Evolutionary conservation across 148 eudicot species (phyloP).

Genomic region (Mesembryanthemum crystallinum): DNA sequence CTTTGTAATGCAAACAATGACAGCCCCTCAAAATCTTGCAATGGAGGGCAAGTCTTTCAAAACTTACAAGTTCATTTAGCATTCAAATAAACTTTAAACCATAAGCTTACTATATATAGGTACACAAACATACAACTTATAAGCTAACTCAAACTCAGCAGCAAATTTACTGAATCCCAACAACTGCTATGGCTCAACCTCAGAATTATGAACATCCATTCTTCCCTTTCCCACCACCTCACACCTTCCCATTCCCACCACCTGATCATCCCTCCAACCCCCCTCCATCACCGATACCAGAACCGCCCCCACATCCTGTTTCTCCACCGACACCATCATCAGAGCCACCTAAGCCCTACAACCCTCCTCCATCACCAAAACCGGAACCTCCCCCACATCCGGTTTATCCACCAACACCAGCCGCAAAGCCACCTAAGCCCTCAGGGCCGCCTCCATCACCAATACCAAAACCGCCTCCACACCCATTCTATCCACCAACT

Average conservation of each 20-base stretch:
- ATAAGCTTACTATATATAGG: not conserved
- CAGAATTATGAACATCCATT: constrained; percentile 41
- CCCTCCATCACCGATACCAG: constrained; percentile 32
- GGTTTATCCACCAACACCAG: constrained; percentile 21
- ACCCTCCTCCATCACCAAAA: constrained; percentile 23
- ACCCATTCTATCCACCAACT: constrained; percentile 25
- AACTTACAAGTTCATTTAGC: constrained; percentile 42
- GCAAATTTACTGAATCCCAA: not conserved
- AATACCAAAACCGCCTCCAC: constrained; percentile 38
- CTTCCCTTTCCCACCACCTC: constrained; percentile 41
- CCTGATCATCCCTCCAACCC: constrained; percentile 30
- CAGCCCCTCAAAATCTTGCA: constrained; percentile 44
- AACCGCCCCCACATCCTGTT: constrained; percentile 29
- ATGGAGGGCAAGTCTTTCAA: constrained; percentile 54
- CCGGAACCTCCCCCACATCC: constrained; percentile 32
- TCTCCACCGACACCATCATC: constrained; percentile 38
- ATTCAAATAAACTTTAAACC: not conserved
- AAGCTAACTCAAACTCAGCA: not conserved
- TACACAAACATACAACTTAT: not conserved
- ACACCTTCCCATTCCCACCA: constrained; percentile 40
- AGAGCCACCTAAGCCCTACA: constrained; percentile 26
- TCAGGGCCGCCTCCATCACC: constrained; percentile 33
- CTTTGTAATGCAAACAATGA: constrained; percentile 62
- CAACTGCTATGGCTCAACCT: constrained; percentile 35
- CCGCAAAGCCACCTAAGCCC: constrained; percentile 30